Evolutionary conservation across 2,329 filamentous ascomycete genomes (phyloP), one percentile per base, ranked within the genome.

Genomic region (Dothidotthia symphoricarpi): DNA sequence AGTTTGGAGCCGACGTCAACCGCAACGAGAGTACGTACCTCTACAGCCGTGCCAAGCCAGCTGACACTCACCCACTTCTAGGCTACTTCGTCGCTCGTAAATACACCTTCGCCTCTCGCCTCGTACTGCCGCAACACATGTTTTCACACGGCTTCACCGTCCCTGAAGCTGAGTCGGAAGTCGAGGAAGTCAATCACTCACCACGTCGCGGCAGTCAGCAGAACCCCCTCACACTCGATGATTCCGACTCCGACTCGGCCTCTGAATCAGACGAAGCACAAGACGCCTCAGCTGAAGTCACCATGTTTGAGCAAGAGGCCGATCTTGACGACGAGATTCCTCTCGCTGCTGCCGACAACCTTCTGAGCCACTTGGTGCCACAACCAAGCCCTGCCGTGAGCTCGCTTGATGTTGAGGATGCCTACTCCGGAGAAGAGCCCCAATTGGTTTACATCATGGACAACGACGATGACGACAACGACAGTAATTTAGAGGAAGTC

Each of bases 1-100:
- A 63, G 47, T 66, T 69, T 32, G 66, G 67, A 17, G 39, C 49
- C 12, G 53, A 65, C 30, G 61, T 69, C 2, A 58, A 58, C 35
- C 60, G 65, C 8, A 61, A 62, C 35, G 47, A 58, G 14, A 53
- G 64, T 67, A 46, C 33, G 56, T 50, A 6, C 19, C 22, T 16
- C 22, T 6, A 6, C 19, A 16, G 13, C 26, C 22, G 10, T 9
- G 17, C 22, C 6, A 26, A n/a, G 32, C 6, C 24, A n/a, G 32
- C 44, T 55, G 31, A 57, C 47, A n/a, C 16, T 9, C 3, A 17
- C 13, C 11, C n/a, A 15, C 10, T 13, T 26, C 22, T 41, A 64
- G 61, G 57, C 16, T 57, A 51, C 39, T 66, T 59, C 31, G 45
- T 57, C 17, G 61, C 62, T 19, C 57, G 57, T 39, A 57, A 55